A percentile compares a stretch with the other conserved stretches of the same genome.
Conservation (phyloP, 495 filamentous ascomycete genomes). For the Viridothelium virens region DNA sequence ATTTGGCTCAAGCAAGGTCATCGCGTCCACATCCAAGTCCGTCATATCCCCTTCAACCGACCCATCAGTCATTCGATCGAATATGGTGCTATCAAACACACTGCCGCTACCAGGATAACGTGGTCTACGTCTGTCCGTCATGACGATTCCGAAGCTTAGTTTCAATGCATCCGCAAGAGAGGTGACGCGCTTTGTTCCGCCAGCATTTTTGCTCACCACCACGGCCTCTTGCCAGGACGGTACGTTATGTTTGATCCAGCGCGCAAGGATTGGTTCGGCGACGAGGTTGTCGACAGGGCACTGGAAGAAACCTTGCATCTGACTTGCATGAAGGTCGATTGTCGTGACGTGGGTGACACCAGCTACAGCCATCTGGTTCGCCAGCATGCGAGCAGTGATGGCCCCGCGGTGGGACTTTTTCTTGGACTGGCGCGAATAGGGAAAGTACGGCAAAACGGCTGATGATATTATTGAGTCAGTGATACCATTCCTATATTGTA, state of each 20-base stretch:
- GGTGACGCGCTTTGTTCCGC: constrained; percentile 95
- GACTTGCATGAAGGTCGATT: constrained; percentile 81
- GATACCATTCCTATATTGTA: background rate
- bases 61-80: constrained; percentile 36
- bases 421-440: constrained; percentile 97
- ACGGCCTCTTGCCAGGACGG: constrained; percentile 82
- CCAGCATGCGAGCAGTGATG: constrained; percentile 94
- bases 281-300: constrained; percentile 97
- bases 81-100: constrained; percentile 58
- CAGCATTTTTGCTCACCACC: constrained; percentile 95
- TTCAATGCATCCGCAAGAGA: constrained; percentile 92
- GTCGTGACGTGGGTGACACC: constrained; percentile 97
- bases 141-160: constrained; percentile 94
- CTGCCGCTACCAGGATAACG: constrained; percentile 41
- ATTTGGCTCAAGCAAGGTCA: background rate
- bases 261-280: constrained; percentile 89
- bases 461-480: constrained; percentile 15
- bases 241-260: constrained; percentile 89
- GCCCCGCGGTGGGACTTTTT: constrained; percentile 96
- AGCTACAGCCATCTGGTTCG: constrained; percentile 85
- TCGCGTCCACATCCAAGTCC: background rate
- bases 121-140: constrained; percentile 73
- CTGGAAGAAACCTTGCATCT: constrained; percentile 99
- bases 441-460: constrained; percentile 99
- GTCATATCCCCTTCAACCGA: constrained; percentile 23